These are phyloP conservation scores for Metarhizium album DNA, from an alignment of 2,329 filamentous ascomycete genomes.

Conservation along the genomic window DNA sequence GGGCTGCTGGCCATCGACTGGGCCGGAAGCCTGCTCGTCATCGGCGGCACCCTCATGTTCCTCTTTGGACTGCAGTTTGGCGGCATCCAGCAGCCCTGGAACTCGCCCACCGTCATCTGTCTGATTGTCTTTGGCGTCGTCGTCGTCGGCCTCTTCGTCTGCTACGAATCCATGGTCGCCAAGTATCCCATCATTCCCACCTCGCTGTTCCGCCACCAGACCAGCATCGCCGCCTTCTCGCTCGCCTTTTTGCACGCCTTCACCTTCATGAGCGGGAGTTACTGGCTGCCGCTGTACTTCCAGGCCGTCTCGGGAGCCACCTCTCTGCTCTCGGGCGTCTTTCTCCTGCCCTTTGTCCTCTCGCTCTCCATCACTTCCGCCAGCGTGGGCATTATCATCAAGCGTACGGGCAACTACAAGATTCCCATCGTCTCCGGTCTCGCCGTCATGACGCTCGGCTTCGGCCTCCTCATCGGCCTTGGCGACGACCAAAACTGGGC, in stretches of 20 bases:
- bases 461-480: conserved; percentile 53
- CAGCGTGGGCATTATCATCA: conserved; percentile 43
- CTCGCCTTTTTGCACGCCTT: conserved; percentile 65
- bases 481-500: conserved; percentile 42
- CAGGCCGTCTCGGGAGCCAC: conserved; percentile 60
- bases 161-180: conserved; percentile 64
- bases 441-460: conserved; percentile 50
- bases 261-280: conserved; percentile 66
- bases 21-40: conserved; percentile 46
- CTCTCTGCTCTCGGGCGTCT: conserved; percentile 63
- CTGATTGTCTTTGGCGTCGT: conserved; percentile 64
- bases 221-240: conserved; percentile 54
- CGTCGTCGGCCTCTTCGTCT: conserved; percentile 52
- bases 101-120: conserved; percentile 63
- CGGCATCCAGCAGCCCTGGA: conserved; percentile 65
- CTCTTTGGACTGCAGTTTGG: conserved; percentile 80
- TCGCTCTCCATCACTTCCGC: conserved; percentile 54
- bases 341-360: conserved; percentile 60
- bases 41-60: conserved; percentile 75
- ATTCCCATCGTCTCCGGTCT: conserved; percentile 49
- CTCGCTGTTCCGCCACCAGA: conserved; percentile 54
- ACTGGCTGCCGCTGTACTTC: conserved; percentile 80
- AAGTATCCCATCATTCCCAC: conserved; percentile 70
- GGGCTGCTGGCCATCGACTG: conserved; percentile 55
- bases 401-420: conserved; percentile 56